Percentiles rank a stretch among this genome's conserved stretches.
phyloP scores from a whole-genome alignment of 495 filamentous ascomycete genomes.

The Cercophora samala region DNA sequence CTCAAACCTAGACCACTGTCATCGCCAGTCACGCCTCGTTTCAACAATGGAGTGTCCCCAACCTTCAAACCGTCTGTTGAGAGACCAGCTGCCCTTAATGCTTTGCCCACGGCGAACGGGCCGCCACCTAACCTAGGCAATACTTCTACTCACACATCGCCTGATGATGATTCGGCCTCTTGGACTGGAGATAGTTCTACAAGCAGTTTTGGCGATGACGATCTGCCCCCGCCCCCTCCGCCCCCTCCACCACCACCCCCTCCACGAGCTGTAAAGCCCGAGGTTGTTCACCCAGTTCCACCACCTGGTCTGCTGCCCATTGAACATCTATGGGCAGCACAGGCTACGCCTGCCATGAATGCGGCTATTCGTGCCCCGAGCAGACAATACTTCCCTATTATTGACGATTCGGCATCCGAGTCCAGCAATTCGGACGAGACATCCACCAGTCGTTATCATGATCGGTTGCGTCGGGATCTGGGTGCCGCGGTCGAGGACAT shows the following conservation, averaged over 20 bases:
- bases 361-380: neutral
- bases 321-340: neutral
- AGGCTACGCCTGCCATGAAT: neutral
- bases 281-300: neutral
- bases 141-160: neutral
- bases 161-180: neutral
- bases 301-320: neutral
- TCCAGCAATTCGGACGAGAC: conserved; percentile 16
- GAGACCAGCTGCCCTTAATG: neutral
- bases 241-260: neutral
- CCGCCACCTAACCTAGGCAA: neutral
- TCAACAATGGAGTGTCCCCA: neutral
- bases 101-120: neutral
- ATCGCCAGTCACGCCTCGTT: neutral
- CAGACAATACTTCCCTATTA: neutral
- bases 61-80: neutral
- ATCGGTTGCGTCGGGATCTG: conserved; percentile 12
- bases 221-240: neutral
- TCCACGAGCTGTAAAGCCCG: neutral
- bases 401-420: conserved; percentile 12
- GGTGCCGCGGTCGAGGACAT: conserved; percentile 22
- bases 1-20: neutral
- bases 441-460: neutral
- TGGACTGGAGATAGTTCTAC: neutral
- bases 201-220: neutral